A percentile compares a stretch with the other conserved stretches of the same genome.
These are phyloP conservation scores for Saposhnikovia divaricata DNA, from an alignment of 129 eudicot genomes.

Conservation along the genomic window DNA sequence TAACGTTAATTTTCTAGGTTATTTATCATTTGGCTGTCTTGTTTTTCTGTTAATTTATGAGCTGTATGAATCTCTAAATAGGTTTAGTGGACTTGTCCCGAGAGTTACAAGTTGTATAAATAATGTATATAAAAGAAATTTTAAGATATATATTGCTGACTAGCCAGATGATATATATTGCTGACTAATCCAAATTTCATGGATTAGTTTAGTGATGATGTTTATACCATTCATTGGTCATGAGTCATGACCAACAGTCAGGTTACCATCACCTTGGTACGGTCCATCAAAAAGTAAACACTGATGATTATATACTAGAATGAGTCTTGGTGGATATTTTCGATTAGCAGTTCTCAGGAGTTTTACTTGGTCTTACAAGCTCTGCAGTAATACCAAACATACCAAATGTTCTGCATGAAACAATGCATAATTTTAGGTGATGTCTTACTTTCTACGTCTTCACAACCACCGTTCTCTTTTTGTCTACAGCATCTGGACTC, in stretches of 20 bases:
- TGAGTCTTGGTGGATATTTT: neutral
- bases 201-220: neutral
- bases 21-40: neutral
- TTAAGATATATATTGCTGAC: neutral
- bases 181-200: neutral
- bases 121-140: neutral
- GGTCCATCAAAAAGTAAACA: neutral
- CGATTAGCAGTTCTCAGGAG: neutral
- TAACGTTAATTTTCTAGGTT: neutral
- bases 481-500: constrained; percentile 59
- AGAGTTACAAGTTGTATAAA: neutral
- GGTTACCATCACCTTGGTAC: neutral
- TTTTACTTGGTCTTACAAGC: neutral
- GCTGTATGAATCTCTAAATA: neutral
- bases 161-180: neutral
- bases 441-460: neutral
- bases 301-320: neutral
- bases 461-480: neutral
- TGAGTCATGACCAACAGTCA: too few relatives aligned
- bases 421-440: neutral
- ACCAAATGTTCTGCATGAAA: neutral
- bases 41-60: neutral
- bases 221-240: too few relatives aligned
- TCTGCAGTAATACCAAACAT: neutral
- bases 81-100: neutral